Percentiles rank a stretch among this genome's conserved stretches.
Evolutionary conservation across 23 red algal genomes (phyloP).

Genomic region (Gracilariopsis chorda): DNA sequence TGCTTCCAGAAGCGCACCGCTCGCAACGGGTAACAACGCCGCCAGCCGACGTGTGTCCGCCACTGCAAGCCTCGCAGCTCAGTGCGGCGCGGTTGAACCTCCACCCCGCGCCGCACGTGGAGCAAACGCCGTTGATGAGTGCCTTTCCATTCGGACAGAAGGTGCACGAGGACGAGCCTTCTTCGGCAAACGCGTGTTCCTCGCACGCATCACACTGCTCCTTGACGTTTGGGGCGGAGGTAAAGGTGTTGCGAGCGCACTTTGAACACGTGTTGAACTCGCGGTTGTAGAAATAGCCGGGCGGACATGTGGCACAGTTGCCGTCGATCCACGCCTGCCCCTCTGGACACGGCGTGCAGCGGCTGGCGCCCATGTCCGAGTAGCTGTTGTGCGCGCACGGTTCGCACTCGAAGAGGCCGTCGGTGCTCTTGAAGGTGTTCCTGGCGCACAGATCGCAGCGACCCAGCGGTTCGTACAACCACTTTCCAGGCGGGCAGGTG

Average conservation of each 20-base stretch:
- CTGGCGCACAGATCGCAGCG: neutral
- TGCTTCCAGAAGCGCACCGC: neutral
- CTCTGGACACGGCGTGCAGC: neutral
- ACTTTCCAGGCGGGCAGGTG: neutral
- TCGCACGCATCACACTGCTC: neutral
- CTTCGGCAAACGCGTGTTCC: neutral
- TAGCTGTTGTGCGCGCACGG: neutral
- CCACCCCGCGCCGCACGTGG: neutral
- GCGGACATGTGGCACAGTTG: neutral
- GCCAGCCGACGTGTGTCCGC: neutral
- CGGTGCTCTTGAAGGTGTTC: neutral
- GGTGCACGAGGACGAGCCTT: neutral
- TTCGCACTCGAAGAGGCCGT: neutral
- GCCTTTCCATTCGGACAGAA: neutral
- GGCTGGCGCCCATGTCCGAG: neutral
- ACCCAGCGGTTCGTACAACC: neutral
- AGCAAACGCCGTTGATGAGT: neutral
- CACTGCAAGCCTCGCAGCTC: neutral
- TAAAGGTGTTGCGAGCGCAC: neutral
- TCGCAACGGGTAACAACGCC: neutral
- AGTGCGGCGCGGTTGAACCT: neutral
- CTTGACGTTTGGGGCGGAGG: neutral
- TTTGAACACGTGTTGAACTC: slow-evolving; percentile 9
- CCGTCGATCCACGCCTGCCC: slow-evolving; percentile 8
- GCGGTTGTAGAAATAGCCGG: neutral